Evolutionary conservation across 2,329 filamentous ascomycete species (phyloP).

Genomic region (Diaporthe vaccinii): DNA sequence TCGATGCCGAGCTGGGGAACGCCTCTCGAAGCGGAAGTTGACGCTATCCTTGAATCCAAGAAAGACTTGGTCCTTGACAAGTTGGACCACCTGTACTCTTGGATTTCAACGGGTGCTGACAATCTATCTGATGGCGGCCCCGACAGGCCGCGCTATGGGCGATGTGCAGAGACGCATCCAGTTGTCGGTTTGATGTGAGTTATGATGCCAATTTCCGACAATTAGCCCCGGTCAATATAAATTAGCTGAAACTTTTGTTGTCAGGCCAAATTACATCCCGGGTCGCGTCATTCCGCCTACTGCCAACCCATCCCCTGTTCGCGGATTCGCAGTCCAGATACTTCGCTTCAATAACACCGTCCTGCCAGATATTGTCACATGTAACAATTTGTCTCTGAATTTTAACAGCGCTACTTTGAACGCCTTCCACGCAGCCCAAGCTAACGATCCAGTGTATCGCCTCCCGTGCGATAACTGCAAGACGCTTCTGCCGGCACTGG

Average conservation of each 20-base stretch:
- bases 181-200: background rate
- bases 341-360: background rate
- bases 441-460: background rate
- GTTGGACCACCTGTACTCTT: background rate
- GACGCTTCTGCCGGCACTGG: background rate
- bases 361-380: background rate
- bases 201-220: too few relatives aligned
- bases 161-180: background rate
- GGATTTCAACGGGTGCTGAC: background rate
- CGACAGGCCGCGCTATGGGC: background rate
- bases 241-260: background rate
- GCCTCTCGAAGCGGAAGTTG: background rate
- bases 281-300: background rate
- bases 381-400: background rate
- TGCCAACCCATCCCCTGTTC: background rate
- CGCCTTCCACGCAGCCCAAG: background rate
- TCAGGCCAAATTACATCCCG: background rate
- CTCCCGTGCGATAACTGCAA: background rate
- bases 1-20: background rate
- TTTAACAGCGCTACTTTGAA: background rate
- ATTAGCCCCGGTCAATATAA: background rate
- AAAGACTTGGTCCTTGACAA: background rate
- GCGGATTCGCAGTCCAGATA: background rate
- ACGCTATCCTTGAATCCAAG: background rate
- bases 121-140: background rate